Evolutionary conservation across 2,329 filamentous ascomycete species (phyloP).

Genomic region (Alternaria incomplexa): DNA sequence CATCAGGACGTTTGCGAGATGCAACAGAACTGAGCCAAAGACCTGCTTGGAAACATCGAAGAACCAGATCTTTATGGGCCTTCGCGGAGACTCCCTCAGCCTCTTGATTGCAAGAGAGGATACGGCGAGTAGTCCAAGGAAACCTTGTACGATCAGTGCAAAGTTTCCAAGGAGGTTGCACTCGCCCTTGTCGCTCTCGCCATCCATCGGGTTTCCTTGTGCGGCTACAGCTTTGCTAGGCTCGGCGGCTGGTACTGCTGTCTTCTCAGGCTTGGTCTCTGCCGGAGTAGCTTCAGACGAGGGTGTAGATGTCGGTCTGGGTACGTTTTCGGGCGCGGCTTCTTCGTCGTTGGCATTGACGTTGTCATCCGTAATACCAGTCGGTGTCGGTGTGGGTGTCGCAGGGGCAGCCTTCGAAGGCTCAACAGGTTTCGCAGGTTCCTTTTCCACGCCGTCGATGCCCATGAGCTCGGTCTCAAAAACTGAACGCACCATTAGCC

Average conservation of each 20-base stretch:
- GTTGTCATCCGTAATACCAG: slow-evolving; percentile 11
- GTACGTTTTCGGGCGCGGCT: slow-evolving; percentile 14
- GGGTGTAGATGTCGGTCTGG: slow-evolving; percentile 12
- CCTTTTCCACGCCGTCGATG: slow-evolving; percentile 64
- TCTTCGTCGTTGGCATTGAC: slow-evolving; percentile 12
- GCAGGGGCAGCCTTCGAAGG: background rate
- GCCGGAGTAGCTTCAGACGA: slow-evolving; percentile 9
- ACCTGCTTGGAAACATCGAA: slow-evolving; percentile 98
- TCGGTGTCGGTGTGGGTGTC: slow-evolving; percentile 6
- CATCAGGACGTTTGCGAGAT: slow-evolving; percentile 93
- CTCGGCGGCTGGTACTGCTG: slow-evolving; percentile 17
- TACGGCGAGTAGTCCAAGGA: slow-evolving; percentile 81
- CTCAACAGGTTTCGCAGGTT: slow-evolving; percentile 13
- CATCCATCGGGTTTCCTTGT: slow-evolving; percentile 42
- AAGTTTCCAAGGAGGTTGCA: slow-evolving; percentile 90
- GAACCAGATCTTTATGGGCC: slow-evolving; percentile 94
- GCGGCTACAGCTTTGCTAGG: slow-evolving; percentile 22
- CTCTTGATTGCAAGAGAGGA: slow-evolving; percentile 91
- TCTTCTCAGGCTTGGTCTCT: slow-evolving; percentile 15
- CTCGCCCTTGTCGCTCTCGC: slow-evolving; percentile 67
- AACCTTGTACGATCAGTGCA: slow-evolving; percentile 86
- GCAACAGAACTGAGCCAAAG: slow-evolving; percentile 87
- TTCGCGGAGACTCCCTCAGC: slow-evolving; percentile 88
- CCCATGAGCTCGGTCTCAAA: slow-evolving; percentile 91
- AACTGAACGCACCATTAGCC: slow-evolving; percentile 57